Conservation (phyloP, 169 alveolate species). For the Toxoplasma gondii region DNA sequence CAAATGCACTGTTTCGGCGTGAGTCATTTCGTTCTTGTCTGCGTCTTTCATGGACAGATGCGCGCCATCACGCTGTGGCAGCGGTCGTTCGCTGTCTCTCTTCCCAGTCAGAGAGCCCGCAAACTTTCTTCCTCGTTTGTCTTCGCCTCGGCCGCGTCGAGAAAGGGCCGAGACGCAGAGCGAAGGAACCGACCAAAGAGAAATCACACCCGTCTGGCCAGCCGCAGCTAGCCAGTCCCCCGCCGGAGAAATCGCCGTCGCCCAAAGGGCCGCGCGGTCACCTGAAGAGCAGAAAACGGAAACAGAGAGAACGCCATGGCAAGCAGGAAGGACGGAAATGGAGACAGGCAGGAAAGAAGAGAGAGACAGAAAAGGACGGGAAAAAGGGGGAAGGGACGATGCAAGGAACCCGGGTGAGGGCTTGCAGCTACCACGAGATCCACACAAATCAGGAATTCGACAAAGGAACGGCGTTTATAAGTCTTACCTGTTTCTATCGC, state of each 20-base stretch:
- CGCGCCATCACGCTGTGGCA: too few species aligned
- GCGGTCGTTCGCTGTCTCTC: too few species aligned
- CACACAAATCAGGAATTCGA: too few species aligned
- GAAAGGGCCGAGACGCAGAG: neutral
- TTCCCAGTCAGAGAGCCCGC: too few species aligned
- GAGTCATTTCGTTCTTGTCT: too few species aligned
- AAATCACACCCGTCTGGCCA: conserved; percentile 58
- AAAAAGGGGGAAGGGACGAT: too few species aligned
- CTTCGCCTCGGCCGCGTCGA: neutral
- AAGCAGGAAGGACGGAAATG: neutral
- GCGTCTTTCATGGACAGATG: too few species aligned
- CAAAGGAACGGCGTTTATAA: too few species aligned
- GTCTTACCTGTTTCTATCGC: conserved; percentile 54
- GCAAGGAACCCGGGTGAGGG: too few species aligned
- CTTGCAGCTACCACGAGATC: too few species aligned
- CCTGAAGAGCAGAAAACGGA: conserved; percentile 28
- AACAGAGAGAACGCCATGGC: neutral
- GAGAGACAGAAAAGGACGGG: neutral
- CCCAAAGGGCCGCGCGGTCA: conserved; percentile 60
- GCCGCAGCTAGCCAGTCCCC: conserved; percentile 67
- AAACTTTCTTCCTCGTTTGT: neutral
- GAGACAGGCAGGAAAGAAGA: neutral
- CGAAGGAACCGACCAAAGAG: conserved; percentile 48
- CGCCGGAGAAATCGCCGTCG: conserved; percentile 51
- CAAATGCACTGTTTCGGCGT: too few species aligned